phyloP scores from a whole-genome alignment of 768 basidiomycete species.

The Tremella mesenterica region DNA sequence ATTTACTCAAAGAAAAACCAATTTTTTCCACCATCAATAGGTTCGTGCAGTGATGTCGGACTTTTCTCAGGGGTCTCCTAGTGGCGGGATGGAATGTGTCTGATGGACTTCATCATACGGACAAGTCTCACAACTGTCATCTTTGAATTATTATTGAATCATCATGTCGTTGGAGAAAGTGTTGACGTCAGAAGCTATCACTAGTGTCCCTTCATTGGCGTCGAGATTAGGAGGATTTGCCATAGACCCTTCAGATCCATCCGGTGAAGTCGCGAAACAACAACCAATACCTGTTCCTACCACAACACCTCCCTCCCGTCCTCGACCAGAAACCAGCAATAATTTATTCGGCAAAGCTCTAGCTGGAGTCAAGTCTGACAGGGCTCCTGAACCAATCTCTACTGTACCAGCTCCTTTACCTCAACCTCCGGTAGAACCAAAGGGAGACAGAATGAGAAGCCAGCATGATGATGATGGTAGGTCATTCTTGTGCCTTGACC shows the following conservation, averaged over 20 bases:
- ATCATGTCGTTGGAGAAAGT: background rate
- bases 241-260: conserved; percentile 6
- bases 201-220: conserved; percentile 24
- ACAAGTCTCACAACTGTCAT: background rate
- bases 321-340: conserved; percentile 13
- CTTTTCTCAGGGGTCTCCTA: no score
- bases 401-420: conserved; percentile 7
- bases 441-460: conserved; percentile 4
- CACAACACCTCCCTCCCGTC: conserved; percentile 11
- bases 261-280: background rate
- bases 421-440: background rate
- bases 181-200: conserved; percentile 9
- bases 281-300: conserved; percentile 5
- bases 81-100: no score
- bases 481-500: conserved; percentile 1
- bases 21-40: background rate
- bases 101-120: no score
- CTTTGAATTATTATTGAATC: background rate
- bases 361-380: conserved; percentile 25
- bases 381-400: conserved; percentile 1
- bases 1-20: background rate
- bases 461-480: conserved; percentile 5
- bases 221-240: conserved; percentile 30
- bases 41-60: background rate
- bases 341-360: conserved; percentile 29